Evolutionary conservation across 768 basidiomycete species (phyloP), one percentile per base, ranked within the genome.

Genomic region (Phlegmacium glaucopus): DNA sequence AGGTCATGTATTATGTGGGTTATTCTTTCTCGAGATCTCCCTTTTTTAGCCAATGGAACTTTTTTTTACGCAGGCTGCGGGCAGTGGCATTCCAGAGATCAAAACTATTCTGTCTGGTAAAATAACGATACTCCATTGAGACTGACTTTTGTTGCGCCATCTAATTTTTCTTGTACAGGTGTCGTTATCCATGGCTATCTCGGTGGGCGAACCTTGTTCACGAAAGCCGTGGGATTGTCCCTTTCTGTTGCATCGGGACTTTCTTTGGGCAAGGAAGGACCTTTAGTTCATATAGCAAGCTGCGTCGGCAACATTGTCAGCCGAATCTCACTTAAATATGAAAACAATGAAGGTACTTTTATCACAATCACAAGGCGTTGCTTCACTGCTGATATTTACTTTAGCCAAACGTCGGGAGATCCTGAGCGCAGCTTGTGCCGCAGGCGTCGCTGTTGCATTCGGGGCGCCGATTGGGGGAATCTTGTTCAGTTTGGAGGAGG

Each of bases 181-280:
- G 97, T 96, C 60, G 94, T 97, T 18, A 96, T 99, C 47, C 92
- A 96, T 51, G 96, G 96, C 13, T 99, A 95, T 63, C 85, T 99
- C 30, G 96, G 96, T 17, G 86, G 76, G 18, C 85, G 93, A 50
- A 90, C 88, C 0, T 69, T 99, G 39, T 85, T 94, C 63, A 92
- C 89, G 4, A 99, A 99, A 63, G 78, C 88, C 6, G 76, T 95
- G 17, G 95, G 94, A 9, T 67, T 99, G 45, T 83, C 94, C 0
- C 74, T 99, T 1, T 87, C 90, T 4, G 94, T 98, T 16, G 94
- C 90, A 3, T 94, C 92, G 0, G 96, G 96, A 0, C 72, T 98
- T 15, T 86, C 89, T 2, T 75, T 98, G 12, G 94, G 92, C 61
- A 77, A 77, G 56, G 76, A 77, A 59, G 76, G 76, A 0, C 76